Conservation (phyloP, 1,284 basidiomycete species). For the Tilletia horrida region DNA sequence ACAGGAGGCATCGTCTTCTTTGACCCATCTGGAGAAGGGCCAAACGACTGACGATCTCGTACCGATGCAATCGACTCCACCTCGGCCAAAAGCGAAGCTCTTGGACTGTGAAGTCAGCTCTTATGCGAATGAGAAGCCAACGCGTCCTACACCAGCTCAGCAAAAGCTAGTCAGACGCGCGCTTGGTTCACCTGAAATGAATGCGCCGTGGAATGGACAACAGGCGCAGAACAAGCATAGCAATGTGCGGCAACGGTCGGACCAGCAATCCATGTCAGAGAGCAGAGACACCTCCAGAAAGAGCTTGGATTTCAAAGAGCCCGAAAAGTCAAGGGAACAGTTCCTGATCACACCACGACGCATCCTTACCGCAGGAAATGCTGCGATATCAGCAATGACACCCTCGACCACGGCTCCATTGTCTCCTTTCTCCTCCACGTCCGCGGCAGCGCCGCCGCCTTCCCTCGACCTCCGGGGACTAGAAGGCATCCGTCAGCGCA, state of each 20-base stretch:
- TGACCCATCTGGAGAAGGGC: neutral
- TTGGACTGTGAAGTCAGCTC: neutral
- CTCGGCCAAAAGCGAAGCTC: neutral
- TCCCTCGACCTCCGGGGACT: conserved; percentile 8
- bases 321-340: too few species aligned
- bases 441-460: neutral
- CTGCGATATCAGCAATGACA: neutral
- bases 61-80: conserved; percentile 14
- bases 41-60: neutral
- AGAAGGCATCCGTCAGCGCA: conserved; percentile 16
- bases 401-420: neutral
- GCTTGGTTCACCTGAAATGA: conserved; percentile 1
- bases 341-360: neutral
- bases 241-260: too few species aligned
- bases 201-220: neutral
- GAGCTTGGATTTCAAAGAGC: too few species aligned
- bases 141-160: conserved; percentile 5
- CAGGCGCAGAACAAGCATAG: neutral
- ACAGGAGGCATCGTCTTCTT: neutral
- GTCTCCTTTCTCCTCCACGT: neutral
- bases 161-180: conserved; percentile 3
- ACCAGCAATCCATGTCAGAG: too few species aligned
- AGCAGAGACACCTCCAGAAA: too few species aligned
- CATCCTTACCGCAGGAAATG: neutral
- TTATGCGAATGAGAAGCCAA: neutral